phyloP scores from a whole-genome alignment of 768 basidiomycete species.

The Tricholoma hemisulphureum region DNA sequence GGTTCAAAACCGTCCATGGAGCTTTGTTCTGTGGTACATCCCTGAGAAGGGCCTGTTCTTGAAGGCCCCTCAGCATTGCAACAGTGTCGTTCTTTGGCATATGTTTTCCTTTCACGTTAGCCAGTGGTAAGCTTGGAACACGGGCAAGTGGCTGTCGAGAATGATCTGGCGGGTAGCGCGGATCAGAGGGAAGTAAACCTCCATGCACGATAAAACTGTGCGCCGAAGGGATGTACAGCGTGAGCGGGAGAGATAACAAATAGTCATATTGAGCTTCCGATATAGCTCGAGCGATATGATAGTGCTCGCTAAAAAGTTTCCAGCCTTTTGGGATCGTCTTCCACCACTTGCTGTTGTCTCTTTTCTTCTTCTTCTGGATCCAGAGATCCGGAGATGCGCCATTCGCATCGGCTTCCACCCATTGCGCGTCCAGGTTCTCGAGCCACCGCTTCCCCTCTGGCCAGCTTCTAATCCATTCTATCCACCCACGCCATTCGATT shows the following conservation, averaged over 20 bases:
- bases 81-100: conserved; percentile 14
- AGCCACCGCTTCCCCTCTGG: conserved; percentile 59
- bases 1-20: conserved; percentile 76
- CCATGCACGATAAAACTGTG: conserved; percentile 82
- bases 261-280: conserved; percentile 65
- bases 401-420: conserved; percentile 34
- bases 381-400: conserved; percentile 40
- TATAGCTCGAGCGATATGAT: conserved; percentile 68
- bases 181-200: conserved; percentile 75
- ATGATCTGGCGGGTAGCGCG: conserved; percentile 47
- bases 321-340: conserved; percentile 62
- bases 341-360: conserved; percentile 41
- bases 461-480: conserved; percentile 65
- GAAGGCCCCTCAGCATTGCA: conserved; percentile 46
- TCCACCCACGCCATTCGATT: conserved; percentile 88
- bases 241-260: conserved; percentile 69
- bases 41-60: conserved; percentile 66
- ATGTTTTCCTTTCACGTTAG: conserved; percentile 4
- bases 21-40: conserved; percentile 74
- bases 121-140: conserved; percentile 41
- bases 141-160: conserved; percentile 70
- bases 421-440: conserved; percentile 41
- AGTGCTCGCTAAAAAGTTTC: conserved; percentile 76
- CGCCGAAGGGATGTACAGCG: conserved; percentile 69
- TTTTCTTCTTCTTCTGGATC: conserved; percentile 33